phyloP scores from a whole-genome alignment of 2,329 filamentous ascomycete species.

The Aspergillus floridensis region DNA sequence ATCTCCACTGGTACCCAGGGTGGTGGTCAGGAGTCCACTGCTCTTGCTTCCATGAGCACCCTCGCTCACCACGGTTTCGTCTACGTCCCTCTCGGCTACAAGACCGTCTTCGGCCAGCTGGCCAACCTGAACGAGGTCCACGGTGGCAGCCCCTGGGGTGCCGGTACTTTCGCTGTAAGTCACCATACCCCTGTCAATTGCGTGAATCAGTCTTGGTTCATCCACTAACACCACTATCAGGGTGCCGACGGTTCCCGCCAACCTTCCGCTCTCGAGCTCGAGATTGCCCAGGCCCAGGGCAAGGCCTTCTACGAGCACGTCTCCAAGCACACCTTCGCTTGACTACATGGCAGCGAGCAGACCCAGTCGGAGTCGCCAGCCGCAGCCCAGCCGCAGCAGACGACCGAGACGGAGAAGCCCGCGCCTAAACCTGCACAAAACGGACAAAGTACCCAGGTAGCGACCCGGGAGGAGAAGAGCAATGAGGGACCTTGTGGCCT shows the following conservation, averaged over 20 bases:
- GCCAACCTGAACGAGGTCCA: conserved; percentile 73
- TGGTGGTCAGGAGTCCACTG: conserved; percentile 91
- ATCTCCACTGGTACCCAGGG: conserved; percentile 79
- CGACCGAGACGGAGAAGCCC: conserved; percentile 21
- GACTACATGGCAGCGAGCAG: conserved; percentile 67
- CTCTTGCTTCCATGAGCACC: conserved; percentile 76
- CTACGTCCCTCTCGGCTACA: conserved; percentile 94
- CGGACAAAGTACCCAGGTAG: conserved; percentile 32
- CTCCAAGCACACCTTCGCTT: conserved; percentile 67
- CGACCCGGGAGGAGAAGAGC: conserved; percentile 47
- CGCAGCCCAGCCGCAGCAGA: conserved; percentile 18
- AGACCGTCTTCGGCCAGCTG: conserved; percentile 69
- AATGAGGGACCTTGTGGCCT: conserved; percentile 69
- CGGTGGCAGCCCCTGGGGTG: conserved; percentile 88
- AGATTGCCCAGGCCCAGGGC: conserved; percentile 79
- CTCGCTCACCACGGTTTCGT: conserved; percentile 91
- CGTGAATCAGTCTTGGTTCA: not conserved
- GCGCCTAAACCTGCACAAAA: conserved; percentile 30
- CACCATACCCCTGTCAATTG: not conserved
- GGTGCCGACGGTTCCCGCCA: conserved; percentile 76
- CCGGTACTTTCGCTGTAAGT: conserved; percentile 78
- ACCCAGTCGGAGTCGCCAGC: conserved; percentile 29
- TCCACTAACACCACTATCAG: not conserved
- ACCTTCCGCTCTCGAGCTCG: conserved; percentile 71
- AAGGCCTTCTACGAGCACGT: conserved; percentile 77